Evolutionary conservation across 2,329 filamentous ascomycete species (phyloP).

Genomic region (Ophiocordyceps sinensis): DNA sequence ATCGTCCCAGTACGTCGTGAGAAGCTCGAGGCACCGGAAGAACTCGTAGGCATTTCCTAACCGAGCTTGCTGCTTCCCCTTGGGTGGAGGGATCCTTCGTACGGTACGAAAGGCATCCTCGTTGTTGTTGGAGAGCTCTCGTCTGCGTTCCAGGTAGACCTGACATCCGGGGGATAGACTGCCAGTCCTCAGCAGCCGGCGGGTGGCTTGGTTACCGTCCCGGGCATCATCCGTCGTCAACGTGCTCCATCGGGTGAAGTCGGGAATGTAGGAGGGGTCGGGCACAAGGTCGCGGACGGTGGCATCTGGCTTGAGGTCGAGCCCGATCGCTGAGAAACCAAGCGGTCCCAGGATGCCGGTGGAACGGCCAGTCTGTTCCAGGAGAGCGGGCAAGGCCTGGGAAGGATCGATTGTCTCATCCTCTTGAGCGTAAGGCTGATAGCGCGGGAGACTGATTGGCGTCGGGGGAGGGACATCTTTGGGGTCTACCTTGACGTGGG

Average conservation of each 20-base stretch:
- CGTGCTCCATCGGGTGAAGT: constrained; percentile 36
- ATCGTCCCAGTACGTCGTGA: constrained; percentile 48
- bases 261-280: constrained; percentile 35
- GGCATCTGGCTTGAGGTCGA: constrained; percentile 38
- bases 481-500: constrained; percentile 21
- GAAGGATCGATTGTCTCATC: constrained; percentile 13
- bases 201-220: constrained; percentile 32
- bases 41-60: constrained; percentile 53
- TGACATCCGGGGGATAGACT: constrained; percentile 41
- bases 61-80: constrained; percentile 37
- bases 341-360: constrained; percentile 18
- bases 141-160: constrained; percentile 42
- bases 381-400: constrained; percentile 30
- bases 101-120: constrained; percentile 46
- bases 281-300: constrained; percentile 36
- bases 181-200: constrained; percentile 34
- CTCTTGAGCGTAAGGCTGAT: constrained; percentile 21
- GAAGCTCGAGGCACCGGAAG: constrained; percentile 45
- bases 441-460: constrained; percentile 35
- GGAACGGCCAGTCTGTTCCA: constrained; percentile 40
- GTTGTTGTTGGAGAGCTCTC: constrained; percentile 41
- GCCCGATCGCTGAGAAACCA: constrained; percentile 42
- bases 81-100: constrained; percentile 38
- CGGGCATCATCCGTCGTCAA: constrained; percentile 34
- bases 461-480: constrained; percentile 43